Evolutionary conservation across 2,329 filamentous ascomycete species (phyloP).

Genomic region (Hortaea sp.): DNA sequence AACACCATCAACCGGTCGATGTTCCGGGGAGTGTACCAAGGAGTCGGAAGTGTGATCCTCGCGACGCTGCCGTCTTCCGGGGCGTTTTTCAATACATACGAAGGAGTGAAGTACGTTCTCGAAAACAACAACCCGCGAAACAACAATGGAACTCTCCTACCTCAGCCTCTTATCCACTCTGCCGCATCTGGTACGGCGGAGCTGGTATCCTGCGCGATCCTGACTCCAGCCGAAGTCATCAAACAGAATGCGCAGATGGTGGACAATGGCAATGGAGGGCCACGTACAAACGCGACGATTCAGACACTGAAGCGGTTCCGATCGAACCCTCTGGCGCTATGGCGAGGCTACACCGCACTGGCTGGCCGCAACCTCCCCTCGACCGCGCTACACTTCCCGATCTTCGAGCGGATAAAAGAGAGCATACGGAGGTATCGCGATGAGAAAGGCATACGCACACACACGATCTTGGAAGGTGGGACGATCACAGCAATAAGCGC

Average conservation of each 20-base stretch:
- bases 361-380: constrained; percentile 77
- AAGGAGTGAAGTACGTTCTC: constrained; percentile 59
- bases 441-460: constrained; percentile 25
- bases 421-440: constrained; percentile 40
- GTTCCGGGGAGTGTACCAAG: constrained; percentile 74
- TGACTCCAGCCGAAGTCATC: constrained; percentile 81
- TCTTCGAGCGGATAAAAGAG: constrained; percentile 64
- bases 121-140: constrained; percentile 39
- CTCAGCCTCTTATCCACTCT: constrained; percentile 61
- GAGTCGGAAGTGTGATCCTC: constrained; percentile 72
- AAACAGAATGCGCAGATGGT: constrained; percentile 93
- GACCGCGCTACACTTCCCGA: constrained; percentile 78
- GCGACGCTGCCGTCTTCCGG: constrained; percentile 85
- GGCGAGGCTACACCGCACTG: constrained; percentile 69
- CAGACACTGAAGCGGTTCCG: constrained; percentile 48
- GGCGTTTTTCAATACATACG: constrained; percentile 84
- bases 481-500: constrained; percentile 64
- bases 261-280: constrained; percentile 26
- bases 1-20: constrained; percentile 46
- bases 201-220: constrained; percentile 72
- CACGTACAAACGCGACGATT: constrained; percentile 40
- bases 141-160: constrained; percentile 37
- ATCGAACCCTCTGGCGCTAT: constrained; percentile 45
- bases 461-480: constrained; percentile 54
- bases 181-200: constrained; percentile 67